Percentiles rank a stretch among this genome's conserved stretches.
Evolutionary conservation across 2,329 filamentous ascomycete species (phyloP).

Genomic region (Phoma sp.): DNA sequence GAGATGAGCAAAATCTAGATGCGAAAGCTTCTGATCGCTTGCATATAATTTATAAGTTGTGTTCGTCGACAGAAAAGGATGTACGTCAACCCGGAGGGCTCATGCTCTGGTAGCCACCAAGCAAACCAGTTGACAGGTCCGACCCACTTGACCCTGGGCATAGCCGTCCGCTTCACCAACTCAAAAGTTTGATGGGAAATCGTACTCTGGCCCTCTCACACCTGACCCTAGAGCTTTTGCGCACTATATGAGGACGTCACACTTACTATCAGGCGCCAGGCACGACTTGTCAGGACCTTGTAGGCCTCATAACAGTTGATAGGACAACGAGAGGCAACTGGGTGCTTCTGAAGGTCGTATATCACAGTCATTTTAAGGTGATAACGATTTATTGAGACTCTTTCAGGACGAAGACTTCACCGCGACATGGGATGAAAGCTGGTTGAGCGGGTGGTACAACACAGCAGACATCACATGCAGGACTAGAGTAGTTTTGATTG

Average conservation of each 20-base stretch:
- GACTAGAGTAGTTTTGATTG: neutral
- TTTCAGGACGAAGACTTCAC: neutral
- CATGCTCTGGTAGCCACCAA: constrained; percentile 39
- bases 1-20: constrained; percentile 16
- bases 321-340: no score
- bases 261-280: neutral
- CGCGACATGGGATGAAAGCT: neutral
- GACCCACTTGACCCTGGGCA: constrained; percentile 41
- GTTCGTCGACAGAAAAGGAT: constrained; percentile 1
- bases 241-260: neutral
- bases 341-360: no score
- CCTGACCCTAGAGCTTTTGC: neutral
- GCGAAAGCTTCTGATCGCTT: constrained; percentile 20
- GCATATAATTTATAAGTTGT: constrained; percentile 9
- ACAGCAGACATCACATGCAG: neutral
- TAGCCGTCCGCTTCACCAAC: constrained; percentile 6
- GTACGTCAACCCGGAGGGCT: constrained; percentile 22
- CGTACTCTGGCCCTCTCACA: constrained; percentile 3
- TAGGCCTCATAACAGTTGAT: neutral
- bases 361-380: no score
- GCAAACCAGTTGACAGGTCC: constrained; percentile 35
- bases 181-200: neutral
- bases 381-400: no score
- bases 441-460: no score
- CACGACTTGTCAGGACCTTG: neutral